Evolutionary conservation across 2,329 filamentous ascomycete species (phyloP), one percentile per base, ranked within the genome.

Genomic region (Pyrenochaeta sp.): DNA sequence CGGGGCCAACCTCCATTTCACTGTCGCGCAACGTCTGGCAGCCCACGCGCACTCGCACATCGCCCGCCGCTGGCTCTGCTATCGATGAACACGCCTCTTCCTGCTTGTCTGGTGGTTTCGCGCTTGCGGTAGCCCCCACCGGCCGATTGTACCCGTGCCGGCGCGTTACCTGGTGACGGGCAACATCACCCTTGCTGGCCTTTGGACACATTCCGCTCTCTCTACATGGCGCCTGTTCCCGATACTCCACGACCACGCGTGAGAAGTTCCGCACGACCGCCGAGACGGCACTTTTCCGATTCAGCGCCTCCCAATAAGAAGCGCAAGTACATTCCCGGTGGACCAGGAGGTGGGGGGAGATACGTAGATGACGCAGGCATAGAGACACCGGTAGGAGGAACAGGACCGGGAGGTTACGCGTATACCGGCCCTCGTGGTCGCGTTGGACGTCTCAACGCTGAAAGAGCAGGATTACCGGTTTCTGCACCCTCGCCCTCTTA

Each of bases 291-390:
- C 56, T 56, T 72, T 31, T 69, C 75, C 40, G 75, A 77, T 54
- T 77, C 75, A 15, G 78, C 77, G 46, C 77, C 78, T 29, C 75
- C 77, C 23, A 67, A 59, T 56, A 82, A 82, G 74, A 75, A 74
- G 67, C 75, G 76, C 56, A 79, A 76, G 76, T 97, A 97, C 78
- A 85, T 96, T 42, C 91, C 94, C 30, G 92, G 92, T 42, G 92
- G 92, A 2, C 89, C 91, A 52, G 92, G 91, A 33, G 92, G 92
- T 40, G 92, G 92, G 52, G 92, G 92, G 17, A 83, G 92, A 71
- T 96, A 92, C 74, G 81, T 95, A 31, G 91, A 96, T 64, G 83
- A 88, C 50, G 86, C 91, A 30, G 84, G 85, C 45, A 79, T 83
- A 54, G 86, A 89, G 59, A 84, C 83, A 36, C 83, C 83, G 36